phyloP scores from a whole-genome alignment of 345 rosid genomes.

The Citrus cavaleriei region DNA sequence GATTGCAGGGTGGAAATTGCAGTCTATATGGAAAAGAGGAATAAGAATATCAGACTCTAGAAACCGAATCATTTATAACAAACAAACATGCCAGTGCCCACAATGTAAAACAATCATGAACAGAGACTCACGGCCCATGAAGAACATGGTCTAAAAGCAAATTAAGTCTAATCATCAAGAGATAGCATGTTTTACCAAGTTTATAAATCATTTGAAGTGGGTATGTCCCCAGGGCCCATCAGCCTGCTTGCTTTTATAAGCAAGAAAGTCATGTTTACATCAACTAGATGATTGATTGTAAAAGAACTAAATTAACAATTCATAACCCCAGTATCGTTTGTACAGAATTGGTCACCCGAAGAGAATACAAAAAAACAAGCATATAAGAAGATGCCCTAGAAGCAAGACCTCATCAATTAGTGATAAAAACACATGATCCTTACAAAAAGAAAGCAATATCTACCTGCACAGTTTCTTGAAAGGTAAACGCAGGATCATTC shows the following conservation, averaged over 20 bases:
- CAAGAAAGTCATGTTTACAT: neutral
- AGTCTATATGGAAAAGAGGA: constrained; percentile 32
- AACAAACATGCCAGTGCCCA: neutral
- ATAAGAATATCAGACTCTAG: constrained; percentile 11
- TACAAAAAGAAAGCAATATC: constrained; percentile 1
- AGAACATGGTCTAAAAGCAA: neutral
- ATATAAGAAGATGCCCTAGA: neutral
- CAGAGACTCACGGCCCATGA: neutral
- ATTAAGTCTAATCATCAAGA: neutral
- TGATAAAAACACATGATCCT: neutral
- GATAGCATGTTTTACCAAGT: neutral
- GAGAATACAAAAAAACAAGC: neutral
- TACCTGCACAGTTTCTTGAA: constrained; percentile 97
- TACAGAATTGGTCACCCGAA: neutral
- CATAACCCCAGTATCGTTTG: neutral
- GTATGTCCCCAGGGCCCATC: too few relatives aligned
- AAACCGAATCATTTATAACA: neutral
- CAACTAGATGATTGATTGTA: neutral
- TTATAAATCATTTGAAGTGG: neutral
- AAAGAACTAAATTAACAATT: neutral
- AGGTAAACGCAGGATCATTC: constrained; percentile 80
- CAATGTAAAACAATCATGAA: neutral
- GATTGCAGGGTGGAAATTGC: constrained; percentile 66
- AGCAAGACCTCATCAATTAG: neutral
- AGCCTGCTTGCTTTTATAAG: neutral